These are phyloP conservation scores for Gyrodon lividus DNA, from an alignment of 768 basidiomycete species.

Conservation along the genomic window DNA sequence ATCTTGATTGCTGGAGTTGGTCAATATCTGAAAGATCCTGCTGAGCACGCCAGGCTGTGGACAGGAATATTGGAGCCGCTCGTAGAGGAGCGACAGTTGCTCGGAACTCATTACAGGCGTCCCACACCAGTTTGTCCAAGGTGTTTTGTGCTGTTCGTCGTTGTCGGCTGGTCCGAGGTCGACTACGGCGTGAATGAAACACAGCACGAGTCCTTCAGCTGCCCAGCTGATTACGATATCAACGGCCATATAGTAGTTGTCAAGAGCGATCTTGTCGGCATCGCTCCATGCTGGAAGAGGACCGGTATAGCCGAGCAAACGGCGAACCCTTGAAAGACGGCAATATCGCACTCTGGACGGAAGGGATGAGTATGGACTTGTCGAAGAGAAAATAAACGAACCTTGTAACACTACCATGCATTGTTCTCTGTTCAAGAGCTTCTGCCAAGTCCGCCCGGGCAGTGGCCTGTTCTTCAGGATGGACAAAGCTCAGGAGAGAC, in stretches of 20 bases:
- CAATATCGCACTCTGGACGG: conserved; percentile 70
- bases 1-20: conserved; percentile 48
- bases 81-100: conserved; percentile 59
- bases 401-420: conserved; percentile 86
- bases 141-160: conserved; percentile 68
- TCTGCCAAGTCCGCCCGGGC: conserved; percentile 72
- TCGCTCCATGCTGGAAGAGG: conserved; percentile 55
- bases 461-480: conserved; percentile 78
- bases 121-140: conserved; percentile 89
- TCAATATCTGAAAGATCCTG: conserved; percentile 78
- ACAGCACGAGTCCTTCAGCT: conserved; percentile 81
- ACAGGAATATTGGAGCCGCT: conserved; percentile 54
- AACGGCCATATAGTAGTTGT: conserved; percentile 78
- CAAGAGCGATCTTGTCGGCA: conserved; percentile 65
- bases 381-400: conserved; percentile 24
- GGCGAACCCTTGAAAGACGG: conserved; percentile 71
- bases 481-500: conserved; percentile 74
- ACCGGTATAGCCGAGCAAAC: conserved; percentile 66
- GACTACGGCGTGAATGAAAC: conserved; percentile 82
- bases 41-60: conserved; percentile 51
- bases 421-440: conserved; percentile 69
- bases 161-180: conserved; percentile 72
- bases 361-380: conserved; percentile 16
- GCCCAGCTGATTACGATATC: conserved; percentile 92
- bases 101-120: conserved; percentile 61